These are phyloP conservation scores for Suillus tomentosus DNA, from an alignment of 768 basidiomycete genomes.

Conservation along the genomic window DNA sequence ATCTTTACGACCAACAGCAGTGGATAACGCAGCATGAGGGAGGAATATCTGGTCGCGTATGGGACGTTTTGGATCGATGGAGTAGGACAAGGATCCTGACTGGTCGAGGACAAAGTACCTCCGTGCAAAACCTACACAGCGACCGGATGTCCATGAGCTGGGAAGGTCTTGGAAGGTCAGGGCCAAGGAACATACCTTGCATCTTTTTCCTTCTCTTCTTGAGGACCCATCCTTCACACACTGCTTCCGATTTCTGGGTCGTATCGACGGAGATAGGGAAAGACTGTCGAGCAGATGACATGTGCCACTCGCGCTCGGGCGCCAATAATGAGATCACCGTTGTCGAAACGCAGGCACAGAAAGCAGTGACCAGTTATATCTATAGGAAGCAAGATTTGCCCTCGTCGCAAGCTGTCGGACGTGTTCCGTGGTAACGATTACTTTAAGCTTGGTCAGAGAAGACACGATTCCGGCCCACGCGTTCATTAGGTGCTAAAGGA, in stretches of 20 bases:
- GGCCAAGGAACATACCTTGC: slow-evolving; percentile 57
- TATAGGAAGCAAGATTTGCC: not conserved
- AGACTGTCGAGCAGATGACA: slow-evolving; percentile 17
- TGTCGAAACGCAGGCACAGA: not conserved
- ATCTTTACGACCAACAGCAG: slow-evolving; percentile 69
- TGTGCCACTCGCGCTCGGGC: slow-evolving; percentile 7
- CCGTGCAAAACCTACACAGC: slow-evolving; percentile 70
- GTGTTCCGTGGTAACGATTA: slow-evolving; percentile 6
- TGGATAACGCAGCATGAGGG: slow-evolving; percentile 76
- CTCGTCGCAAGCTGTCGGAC: not conserved
- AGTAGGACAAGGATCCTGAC: slow-evolving; percentile 72
- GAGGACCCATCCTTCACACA: slow-evolving; percentile 77
- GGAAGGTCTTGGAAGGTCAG: slow-evolving; percentile 1
- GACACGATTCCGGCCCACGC: slow-evolving; percentile 11
- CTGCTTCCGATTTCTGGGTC: slow-evolving; percentile 27
- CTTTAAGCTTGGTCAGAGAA: slow-evolving; percentile 1
- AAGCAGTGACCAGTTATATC: slow-evolving; percentile 1
- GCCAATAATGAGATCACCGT: not conserved
- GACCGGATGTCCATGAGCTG: not conserved
- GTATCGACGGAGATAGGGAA: slow-evolving; percentile 14
- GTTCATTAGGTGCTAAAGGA: slow-evolving; percentile 1
- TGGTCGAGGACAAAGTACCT: slow-evolving; percentile 75
- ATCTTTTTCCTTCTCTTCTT: slow-evolving; percentile 88
- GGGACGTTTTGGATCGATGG: slow-evolving; percentile 71
- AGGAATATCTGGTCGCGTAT: slow-evolving; percentile 69